phyloP scores from a whole-genome alignment of 768 basidiomycete species.

The Pulveroboletus frians region DNA sequence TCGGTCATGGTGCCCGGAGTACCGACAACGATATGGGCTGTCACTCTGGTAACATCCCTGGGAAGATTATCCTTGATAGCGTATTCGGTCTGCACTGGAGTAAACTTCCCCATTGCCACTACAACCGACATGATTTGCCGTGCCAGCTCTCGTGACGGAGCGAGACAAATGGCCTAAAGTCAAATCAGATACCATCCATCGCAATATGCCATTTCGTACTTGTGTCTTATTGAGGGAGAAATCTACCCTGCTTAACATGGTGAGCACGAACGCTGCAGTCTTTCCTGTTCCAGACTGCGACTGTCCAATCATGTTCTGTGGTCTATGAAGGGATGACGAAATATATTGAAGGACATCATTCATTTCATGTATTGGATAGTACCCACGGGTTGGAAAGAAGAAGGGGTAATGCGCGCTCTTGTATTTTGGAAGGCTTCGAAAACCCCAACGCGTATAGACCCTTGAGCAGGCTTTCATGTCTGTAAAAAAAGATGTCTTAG shows the following conservation, averaged over 20 bases:
- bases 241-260: constrained; percentile 94
- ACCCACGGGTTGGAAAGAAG: constrained; percentile 85
- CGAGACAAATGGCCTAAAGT: constrained; percentile 87
- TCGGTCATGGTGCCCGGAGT: constrained; percentile 95
- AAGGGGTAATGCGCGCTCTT: constrained; percentile 92
- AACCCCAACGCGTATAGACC: constrained; percentile 95
- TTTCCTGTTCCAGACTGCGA: constrained; percentile 99
- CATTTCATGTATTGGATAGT: background rate
- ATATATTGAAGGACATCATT: background rate
- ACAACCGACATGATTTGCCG: constrained; percentile 97
- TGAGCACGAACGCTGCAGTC: constrained; percentile 95
- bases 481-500: constrained; percentile 29
- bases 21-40: constrained; percentile 90
- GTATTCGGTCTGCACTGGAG: constrained; percentile 87
- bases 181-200: constrained; percentile 1
- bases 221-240: constrained; percentile 79
- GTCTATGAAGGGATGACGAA: constrained; percentile 43
- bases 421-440: constrained; percentile 97
- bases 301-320: constrained; percentile 98
- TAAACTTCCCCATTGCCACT: constrained; percentile 92
- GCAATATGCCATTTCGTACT: constrained; percentile 36
- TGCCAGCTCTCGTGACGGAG: constrained; percentile 94
- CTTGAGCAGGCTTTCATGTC: constrained; percentile 83
- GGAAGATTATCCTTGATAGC: constrained; percentile 89
- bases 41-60: constrained; percentile 57